Evolutionary conservation across 345 rosid species (phyloP).

Genomic region (Moricandia moricandioides): DNA sequence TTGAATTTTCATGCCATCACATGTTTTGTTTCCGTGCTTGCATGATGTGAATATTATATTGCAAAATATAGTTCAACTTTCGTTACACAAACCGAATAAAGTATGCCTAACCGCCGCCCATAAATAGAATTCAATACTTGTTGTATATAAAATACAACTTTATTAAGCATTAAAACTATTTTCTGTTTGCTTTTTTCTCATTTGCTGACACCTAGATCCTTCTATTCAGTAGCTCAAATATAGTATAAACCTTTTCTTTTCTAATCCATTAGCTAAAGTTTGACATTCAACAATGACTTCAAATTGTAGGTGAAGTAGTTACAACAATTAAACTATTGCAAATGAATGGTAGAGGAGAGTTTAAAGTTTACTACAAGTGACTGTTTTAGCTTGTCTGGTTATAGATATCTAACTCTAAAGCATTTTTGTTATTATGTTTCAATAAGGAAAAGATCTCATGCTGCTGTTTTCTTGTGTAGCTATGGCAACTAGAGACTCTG

Average conservation of each 20-base stretch:
- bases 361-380: neutral
- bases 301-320: conserved; percentile 29
- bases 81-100: conserved; percentile 34
- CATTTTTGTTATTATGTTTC: neutral
- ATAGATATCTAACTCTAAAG: neutral
- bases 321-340: neutral
- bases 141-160: neutral
- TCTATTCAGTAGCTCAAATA: conserved; percentile 15
- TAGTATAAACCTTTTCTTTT: neutral
- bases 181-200: conserved; percentile 16
- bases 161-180: neutral
- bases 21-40: conserved; percentile 36
- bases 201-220: conserved; percentile 22
- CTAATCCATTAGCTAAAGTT: neutral
- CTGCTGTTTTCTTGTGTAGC: conserved; percentile 46
- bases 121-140: conserved; percentile 18
- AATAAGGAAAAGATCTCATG: conserved; percentile 3
- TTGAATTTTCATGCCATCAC: conserved; percentile 27
- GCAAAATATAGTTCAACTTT: conserved; percentile 9
- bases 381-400: conserved; percentile 11
- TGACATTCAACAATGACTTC: neutral
- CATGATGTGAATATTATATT: conserved; percentile 36
- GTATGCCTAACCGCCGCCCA: conserved; percentile 40
- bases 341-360: neutral
- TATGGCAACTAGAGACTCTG: conserved; percentile 97